Evolutionary conservation across 2,329 filamentous ascomycete species (phyloP), one percentile per base, ranked within the genome.

Genomic region (Pseudocercospora pini-densiflorae): DNA sequence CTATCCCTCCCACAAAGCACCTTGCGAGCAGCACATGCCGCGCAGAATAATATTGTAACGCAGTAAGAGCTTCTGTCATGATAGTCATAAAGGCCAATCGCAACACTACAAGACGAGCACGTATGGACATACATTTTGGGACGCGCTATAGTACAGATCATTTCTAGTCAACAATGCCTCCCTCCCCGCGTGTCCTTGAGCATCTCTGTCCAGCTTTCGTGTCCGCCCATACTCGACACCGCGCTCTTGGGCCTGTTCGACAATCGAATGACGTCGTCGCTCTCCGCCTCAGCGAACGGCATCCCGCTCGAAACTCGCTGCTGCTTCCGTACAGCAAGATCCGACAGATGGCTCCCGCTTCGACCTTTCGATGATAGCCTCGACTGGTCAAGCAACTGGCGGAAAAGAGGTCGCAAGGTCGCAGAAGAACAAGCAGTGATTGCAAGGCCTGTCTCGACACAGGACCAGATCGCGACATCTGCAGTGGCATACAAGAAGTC

Each of bases 401-500:
- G 54, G 29, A 67, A 64, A 7, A 69, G 63, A 7, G 67, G 67
- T 5, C 67, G 62, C 14, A 69, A 49, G 6, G 65, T 67, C 2
- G 67, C 67, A 31, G 40, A 69, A 49, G 54, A 69, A 23, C 62
- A 66, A 9, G 65, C 65, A 7, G 65, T 60, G 21, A 69, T 69
- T 31, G 65, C 67, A 29, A 69, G 65, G 4, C 62, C 67, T 10
- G 67, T 67, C 21, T 69, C 67, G 5, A 45, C 49, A 31, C 67
- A 66, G 9, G 67, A 69, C 67, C 67, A 69, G n/a, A 69, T 62
- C 10, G 67, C 67, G 51, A 69, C 67, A 33, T 69, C 65, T 2
- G 62, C 36, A 3, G 67, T 69, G 12, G 65, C 67, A 31, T 64
- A 65, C 5, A 67, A 58, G 62, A 69, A 69, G 36, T 67, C 67